Conservation (phyloP, 768 basidiomycete genomes). For the Rhizopogon vulgaris region DNA sequence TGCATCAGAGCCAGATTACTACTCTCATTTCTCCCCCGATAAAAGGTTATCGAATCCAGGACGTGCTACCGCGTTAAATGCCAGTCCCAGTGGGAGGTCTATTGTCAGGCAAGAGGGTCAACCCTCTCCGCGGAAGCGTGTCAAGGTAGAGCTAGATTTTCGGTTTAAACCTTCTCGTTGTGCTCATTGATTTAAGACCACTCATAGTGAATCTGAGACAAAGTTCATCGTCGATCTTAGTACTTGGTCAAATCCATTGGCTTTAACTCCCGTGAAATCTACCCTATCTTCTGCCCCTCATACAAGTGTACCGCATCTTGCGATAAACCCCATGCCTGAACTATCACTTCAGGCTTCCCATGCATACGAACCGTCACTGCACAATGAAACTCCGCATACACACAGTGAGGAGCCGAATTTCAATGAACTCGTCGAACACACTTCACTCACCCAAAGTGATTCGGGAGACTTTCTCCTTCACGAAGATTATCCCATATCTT, state of each 20-base stretch:
- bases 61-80: not conserved
- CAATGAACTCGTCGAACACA: too few relatives aligned
- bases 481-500: not conserved
- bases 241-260: not conserved
- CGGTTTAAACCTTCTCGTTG: not conserved
- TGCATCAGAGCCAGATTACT: constrained; percentile 9
- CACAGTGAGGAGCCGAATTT: not conserved
- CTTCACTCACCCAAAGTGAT: not conserved
- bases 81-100: not conserved
- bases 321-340: not conserved
- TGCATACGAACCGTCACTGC: not conserved
- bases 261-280: not conserved
- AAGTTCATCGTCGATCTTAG: not conserved
- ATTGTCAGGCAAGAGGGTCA: constrained; percentile 8
- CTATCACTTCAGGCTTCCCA: not conserved
- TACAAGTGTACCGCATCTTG: not conserved
- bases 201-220: constrained; percentile 5
- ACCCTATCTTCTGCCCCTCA: not conserved
- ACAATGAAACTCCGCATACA: not conserved
- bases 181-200: constrained; percentile 15
- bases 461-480: not conserved
- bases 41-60: not conserved
- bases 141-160: constrained; percentile 22
- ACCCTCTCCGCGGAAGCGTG: constrained; percentile 31
- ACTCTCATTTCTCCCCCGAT: not conserved